Evolutionary conservation across 2,329 filamentous ascomycete genomes (phyloP).

Genomic region (Lachnellula willkommii): DNA sequence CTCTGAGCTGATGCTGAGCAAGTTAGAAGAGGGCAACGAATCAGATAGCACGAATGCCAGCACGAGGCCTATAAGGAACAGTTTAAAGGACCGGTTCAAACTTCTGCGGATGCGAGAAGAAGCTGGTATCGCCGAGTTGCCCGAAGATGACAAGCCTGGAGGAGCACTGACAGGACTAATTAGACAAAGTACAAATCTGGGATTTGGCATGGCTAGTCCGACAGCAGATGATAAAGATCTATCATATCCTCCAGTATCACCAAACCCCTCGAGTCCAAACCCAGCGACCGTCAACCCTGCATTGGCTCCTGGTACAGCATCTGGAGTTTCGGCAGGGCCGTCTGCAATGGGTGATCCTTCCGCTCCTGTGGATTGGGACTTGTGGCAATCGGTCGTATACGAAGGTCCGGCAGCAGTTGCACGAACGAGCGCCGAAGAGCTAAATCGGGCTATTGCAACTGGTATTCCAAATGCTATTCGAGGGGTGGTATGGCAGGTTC

Average conservation of each 20-base stretch:
- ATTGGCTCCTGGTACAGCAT: slow-evolving; percentile 78
- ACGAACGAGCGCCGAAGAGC: slow-evolving; percentile 79
- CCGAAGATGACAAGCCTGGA: slow-evolving; percentile 41
- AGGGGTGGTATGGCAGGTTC: slow-evolving; percentile 97
- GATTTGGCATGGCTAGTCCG: slow-evolving; percentile 43
- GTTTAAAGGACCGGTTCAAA: slow-evolving; percentile 74
- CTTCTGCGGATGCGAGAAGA: slow-evolving; percentile 70
- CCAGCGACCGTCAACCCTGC: slow-evolving; percentile 62
- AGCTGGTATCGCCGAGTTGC: slow-evolving; percentile 49
- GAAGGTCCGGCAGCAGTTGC: slow-evolving; percentile 86
- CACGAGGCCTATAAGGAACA: slow-evolving; percentile 51
- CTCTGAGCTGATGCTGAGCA: slow-evolving; percentile 71
- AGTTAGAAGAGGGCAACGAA: slow-evolving; percentile 74
- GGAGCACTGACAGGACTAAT: slow-evolving; percentile 38
- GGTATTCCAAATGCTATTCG: slow-evolving; percentile 93
- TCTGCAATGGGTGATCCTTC: slow-evolving; percentile 60
- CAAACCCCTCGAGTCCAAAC: slow-evolving; percentile 39
- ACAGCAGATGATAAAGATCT: slow-evolving; percentile 26
- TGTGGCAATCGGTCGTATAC: slow-evolving; percentile 95
- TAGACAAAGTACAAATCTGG: slow-evolving; percentile 37
- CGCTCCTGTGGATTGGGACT: slow-evolving; percentile 89
- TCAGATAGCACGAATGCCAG: slow-evolving; percentile 45
- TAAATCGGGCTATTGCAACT: slow-evolving; percentile 84
- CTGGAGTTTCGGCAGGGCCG: slow-evolving; percentile 72
- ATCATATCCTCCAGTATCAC: slow-evolving; percentile 34